Conservation (phyloP, 192 early-diverging fungal genomes). For the Backusella mclennaniae region DNA sequence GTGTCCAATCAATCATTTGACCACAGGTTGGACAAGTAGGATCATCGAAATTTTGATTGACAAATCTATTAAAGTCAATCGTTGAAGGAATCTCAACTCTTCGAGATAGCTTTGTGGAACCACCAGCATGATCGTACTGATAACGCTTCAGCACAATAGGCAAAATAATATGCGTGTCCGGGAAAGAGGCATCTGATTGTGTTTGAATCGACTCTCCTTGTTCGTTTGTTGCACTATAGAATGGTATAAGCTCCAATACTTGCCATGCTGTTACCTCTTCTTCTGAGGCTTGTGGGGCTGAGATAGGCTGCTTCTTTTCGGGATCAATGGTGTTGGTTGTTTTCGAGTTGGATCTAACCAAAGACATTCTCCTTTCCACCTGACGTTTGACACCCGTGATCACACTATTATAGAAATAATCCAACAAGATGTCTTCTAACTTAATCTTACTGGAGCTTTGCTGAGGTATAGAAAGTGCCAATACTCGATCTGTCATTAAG, state of each 20-base stretch:
- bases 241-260: not conserved
- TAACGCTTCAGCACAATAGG: slow-evolving; percentile 4
- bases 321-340: not conserved
- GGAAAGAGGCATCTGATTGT: slow-evolving; percentile 49
- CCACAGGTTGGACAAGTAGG: not conserved
- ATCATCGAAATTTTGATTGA: not conserved
- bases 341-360: not conserved
- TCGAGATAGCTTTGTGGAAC: not conserved
- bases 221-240: not conserved
- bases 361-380: not conserved
- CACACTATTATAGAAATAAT: slow-evolving; percentile 5
- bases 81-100: not conserved
- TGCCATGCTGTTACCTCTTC: not conserved
- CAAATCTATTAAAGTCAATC: not conserved
- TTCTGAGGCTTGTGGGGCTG: not conserved
- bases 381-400: slow-evolving; percentile 3
- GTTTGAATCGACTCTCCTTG: slow-evolving; percentile 14
- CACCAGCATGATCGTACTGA: not conserved
- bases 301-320: not conserved
- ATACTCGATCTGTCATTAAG: not conserved
- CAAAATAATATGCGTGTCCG: slow-evolving; percentile 27
- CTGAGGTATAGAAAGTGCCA: not conserved
- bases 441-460: not conserved
- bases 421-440: not conserved
- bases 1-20: not conserved